phyloP scores from a whole-genome alignment of 2,329 filamentous ascomycete species.

The Beauveria bassiana region DNA sequence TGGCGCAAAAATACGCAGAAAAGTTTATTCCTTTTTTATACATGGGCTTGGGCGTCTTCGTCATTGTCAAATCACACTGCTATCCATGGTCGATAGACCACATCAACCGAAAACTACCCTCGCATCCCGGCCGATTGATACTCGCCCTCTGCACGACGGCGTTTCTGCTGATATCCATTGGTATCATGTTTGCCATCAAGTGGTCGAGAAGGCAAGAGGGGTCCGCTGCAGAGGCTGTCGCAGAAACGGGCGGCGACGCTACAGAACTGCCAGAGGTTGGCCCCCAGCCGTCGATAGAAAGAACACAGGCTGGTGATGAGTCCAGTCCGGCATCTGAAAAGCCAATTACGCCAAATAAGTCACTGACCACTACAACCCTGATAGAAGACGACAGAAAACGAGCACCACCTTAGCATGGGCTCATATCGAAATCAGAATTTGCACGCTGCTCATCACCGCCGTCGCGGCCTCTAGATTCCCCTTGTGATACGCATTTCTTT shows the following conservation, averaged over 20 bases:
- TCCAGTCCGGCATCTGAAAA: neutral
- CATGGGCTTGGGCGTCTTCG: constrained; percentile 25
- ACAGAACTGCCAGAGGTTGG: neutral
- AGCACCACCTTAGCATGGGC: neutral
- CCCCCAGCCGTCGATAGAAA: neutral
- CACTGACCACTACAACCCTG: neutral
- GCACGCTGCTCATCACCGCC: neutral
- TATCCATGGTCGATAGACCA: constrained; percentile 27
- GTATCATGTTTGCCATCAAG: constrained; percentile 9
- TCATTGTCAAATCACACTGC: constrained; percentile 24
- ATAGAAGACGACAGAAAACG: neutral
- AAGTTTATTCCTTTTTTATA: constrained; percentile 24
- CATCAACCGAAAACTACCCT: constrained; percentile 17
- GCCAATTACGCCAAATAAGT: neutral
- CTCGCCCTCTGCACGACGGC: constrained; percentile 15
- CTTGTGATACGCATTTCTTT: neutral
- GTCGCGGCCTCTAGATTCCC: neutral
- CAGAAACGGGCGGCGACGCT: neutral
- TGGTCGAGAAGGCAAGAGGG: constrained; percentile 7
- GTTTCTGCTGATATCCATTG: constrained; percentile 11
- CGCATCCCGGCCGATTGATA: constrained; percentile 11
- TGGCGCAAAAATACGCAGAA: constrained; percentile 20
- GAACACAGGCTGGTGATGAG: neutral
- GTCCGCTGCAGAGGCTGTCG: neutral
- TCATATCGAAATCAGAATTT: neutral